Percentiles rank a stretch among this genome's conserved stretches.
Conservation (phyloP, 2,329 filamentous ascomycete species). For the Zasmidium angulare region DNA sequence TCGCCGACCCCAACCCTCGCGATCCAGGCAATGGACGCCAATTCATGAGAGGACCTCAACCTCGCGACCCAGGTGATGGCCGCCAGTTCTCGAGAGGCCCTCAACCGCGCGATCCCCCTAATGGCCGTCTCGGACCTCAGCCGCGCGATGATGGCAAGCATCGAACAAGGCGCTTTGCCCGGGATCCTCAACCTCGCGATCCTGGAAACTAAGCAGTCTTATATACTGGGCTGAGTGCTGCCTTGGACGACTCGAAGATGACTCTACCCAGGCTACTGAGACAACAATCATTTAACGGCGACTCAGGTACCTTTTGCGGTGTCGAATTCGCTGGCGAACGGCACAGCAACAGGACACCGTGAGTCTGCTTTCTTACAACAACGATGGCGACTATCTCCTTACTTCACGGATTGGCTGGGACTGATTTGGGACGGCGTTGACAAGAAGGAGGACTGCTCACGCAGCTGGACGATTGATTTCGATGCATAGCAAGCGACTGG, state of each 20-base stretch:
- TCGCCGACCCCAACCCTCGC: not conserved
- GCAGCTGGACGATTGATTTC: not conserved
- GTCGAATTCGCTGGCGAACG: not conserved
- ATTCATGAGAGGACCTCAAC: not conserved
- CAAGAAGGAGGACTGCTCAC: not conserved
- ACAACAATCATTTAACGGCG: not conserved
- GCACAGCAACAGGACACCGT: not conserved
- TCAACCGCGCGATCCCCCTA: no score
- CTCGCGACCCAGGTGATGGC: not conserved
- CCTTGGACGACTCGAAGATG: not conserved
- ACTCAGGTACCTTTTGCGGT: not conserved
- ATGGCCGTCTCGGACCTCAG: no score
- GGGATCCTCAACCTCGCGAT: slow-evolving; percentile 20
- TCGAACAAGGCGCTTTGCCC: not conserved
- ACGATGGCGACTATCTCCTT: not conserved
- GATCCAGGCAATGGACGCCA: not conserved
- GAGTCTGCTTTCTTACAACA: not conserved
- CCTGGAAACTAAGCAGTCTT: slow-evolving; percentile 11
- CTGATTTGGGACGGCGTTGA: not conserved
- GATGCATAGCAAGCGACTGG: slow-evolving; percentile 2
- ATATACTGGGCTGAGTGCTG: not conserved
- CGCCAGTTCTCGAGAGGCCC: not conserved
- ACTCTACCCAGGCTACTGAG: not conserved
- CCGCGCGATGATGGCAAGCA: not conserved
- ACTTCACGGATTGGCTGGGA: not conserved